Conservation (phyloP, 345 rosid genomes). For the Microcos paniculata region DNA sequence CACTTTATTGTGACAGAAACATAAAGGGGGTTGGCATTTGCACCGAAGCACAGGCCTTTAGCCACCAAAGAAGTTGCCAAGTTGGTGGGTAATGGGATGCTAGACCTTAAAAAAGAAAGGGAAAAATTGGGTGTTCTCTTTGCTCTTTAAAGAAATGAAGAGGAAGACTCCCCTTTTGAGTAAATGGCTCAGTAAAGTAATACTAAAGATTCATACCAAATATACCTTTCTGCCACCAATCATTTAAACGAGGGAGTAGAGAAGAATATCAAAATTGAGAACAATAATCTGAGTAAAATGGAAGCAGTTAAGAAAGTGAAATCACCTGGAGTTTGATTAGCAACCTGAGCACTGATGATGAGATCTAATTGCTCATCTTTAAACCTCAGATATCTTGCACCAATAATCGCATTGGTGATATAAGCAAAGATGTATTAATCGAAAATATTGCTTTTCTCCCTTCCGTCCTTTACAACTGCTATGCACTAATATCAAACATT, state of each 20-base stretch:
- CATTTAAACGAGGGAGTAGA: not conserved
- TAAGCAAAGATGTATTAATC: not conserved
- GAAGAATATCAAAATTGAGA: not conserved
- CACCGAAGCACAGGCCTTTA: not conserved
- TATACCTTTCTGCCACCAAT: not conserved
- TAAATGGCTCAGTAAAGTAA: not conserved
- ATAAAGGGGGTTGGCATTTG: not conserved
- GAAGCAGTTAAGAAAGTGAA: not conserved
- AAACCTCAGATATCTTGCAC: slow-evolving; percentile 3
- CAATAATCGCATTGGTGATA: not conserved
- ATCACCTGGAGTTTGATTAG: not conserved
- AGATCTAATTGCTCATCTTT: not conserved
- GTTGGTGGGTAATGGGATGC: not conserved
- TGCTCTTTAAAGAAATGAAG: not conserved
- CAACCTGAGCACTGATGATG: not conserved
- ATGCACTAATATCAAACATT: not conserved
- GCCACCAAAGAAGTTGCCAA: not conserved
- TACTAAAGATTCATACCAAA: not conserved
- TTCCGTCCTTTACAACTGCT: not conserved
- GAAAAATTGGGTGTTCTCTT: not conserved
- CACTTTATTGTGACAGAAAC: not conserved
- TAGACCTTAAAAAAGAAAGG: not conserved
- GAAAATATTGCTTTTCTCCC: not conserved
- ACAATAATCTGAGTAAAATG: not conserved
- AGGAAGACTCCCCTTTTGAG: not conserved